Evolutionary conservation across 1,284 basidiomycete genomes (phyloP).

Genomic region (Pisolithus thermaeus): DNA sequence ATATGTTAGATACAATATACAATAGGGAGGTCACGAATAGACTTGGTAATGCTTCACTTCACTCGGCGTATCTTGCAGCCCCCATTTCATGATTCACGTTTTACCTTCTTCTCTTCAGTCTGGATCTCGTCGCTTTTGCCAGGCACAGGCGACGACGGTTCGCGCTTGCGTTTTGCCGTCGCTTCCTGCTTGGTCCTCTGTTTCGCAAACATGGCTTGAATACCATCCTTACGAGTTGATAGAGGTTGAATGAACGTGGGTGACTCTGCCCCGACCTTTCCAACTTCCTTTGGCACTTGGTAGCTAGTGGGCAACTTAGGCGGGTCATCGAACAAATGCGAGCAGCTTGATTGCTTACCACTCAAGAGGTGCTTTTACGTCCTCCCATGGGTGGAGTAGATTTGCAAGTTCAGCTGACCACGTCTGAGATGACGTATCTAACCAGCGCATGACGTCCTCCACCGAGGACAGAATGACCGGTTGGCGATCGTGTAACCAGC

Average conservation of each 20-base stretch:
- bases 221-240: conserved; percentile 77
- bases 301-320: conserved; percentile 49
- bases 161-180: conserved; percentile 23
- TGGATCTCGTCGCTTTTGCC: conserved; percentile 10
- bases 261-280: conserved; percentile 84
- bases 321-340: neutral
- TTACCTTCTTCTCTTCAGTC: conserved; percentile 19
- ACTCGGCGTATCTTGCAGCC: no score
- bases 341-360: conserved; percentile 44
- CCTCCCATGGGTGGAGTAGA: conserved; percentile 64
- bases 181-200: conserved; percentile 34
- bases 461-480: conserved; percentile 75
- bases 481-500: conserved; percentile 89
- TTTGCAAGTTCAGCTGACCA: conserved; percentile 60
- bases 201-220: conserved; percentile 82
- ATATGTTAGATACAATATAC: neutral
- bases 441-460: conserved; percentile 67
- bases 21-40: neutral
- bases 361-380: conserved; percentile 50
- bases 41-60: no score
- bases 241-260: conserved; percentile 80
- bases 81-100: conserved; percentile 7
- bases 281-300: conserved; percentile 85
- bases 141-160: conserved; percentile 4
- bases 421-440: conserved; percentile 62